phyloP scores from a whole-genome alignment of 2,329 filamentous ascomycete species.

The Sporothrix euskadiensis region DNA sequence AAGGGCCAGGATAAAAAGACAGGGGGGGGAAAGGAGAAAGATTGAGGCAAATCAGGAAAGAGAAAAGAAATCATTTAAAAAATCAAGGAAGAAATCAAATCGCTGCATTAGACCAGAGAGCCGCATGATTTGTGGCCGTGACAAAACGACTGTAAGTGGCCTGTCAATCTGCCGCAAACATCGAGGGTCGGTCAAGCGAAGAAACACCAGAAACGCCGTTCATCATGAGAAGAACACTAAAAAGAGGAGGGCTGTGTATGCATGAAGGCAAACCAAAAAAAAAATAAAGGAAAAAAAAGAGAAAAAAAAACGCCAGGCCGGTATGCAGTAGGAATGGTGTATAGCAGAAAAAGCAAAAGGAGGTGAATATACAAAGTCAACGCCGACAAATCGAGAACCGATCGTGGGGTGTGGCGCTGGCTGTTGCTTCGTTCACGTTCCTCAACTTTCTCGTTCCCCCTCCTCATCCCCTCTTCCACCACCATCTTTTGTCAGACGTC shows the following conservation, averaged over 20 bases:
- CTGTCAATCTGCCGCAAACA: background rate
- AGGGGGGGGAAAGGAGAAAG: background rate
- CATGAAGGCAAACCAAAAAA: background rate
- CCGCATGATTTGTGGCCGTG: background rate
- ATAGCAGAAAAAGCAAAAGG: background rate
- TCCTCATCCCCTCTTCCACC: slow-evolving; percentile 1
- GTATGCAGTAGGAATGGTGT: background rate
- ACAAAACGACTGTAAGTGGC: background rate
- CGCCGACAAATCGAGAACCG: background rate
- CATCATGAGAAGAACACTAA: slow-evolving; percentile 12
- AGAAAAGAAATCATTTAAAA: background rate
- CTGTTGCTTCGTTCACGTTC: background rate
- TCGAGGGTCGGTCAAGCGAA: too few species aligned
- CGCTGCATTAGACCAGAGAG: background rate
- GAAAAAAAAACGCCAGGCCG: slow-evolving; percentile 10
- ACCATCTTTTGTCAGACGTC: background rate
- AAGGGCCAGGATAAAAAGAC: background rate
- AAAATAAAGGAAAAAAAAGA: too few species aligned
- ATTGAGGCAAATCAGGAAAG: background rate
- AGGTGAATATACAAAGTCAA: background rate
- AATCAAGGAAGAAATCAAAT: background rate
- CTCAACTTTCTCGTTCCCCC: background rate
- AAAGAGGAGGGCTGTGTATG: background rate
- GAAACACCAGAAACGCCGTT: slow-evolving; percentile 13
- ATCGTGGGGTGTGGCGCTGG: background rate